These are phyloP conservation scores for Leccinum boreale DNA, from an alignment of 768 basidiomycete species.

Conservation along the genomic window DNA sequence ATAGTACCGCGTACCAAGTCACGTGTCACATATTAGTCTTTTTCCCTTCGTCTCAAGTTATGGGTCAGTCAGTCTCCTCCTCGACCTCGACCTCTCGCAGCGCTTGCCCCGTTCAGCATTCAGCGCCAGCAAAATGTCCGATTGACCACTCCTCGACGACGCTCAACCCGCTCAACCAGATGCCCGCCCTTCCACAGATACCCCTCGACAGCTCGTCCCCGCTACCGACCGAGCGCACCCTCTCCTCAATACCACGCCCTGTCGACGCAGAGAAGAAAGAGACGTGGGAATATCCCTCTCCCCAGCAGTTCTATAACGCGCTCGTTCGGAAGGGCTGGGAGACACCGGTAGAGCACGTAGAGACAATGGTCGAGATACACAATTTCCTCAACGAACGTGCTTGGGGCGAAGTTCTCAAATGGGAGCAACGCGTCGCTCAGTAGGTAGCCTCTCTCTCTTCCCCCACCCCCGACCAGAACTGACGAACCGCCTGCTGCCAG, in stretches of 20 bases:
- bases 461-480: neutral
- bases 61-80: conserved; percentile 16
- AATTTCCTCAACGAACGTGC: conserved; percentile 97
- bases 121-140: neutral
- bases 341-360: conserved; percentile 93
- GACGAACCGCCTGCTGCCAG: conserved; percentile 34
- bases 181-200: conserved; percentile 77
- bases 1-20: neutral
- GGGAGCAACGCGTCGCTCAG: conserved; percentile 67
- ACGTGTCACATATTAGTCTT: neutral
- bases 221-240: conserved; percentile 71
- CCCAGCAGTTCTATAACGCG: conserved; percentile 98
- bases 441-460: conserved; percentile 8
- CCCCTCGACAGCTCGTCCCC: conserved; percentile 51
- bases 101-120: conserved; percentile 60
- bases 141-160: conserved; percentile 46
- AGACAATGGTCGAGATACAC: conserved; percentile 97
- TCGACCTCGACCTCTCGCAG: neutral
- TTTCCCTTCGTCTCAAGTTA: neutral
- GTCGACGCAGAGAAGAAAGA: conserved; percentile 18
- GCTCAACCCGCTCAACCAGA: conserved; percentile 78
- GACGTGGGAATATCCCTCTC: conserved; percentile 94
- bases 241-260: conserved; percentile 84
- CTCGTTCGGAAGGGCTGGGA: conserved; percentile 96
- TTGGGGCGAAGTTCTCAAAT: conserved; percentile 90